A percentile compares a stretch with the other conserved stretches of the same genome.
phyloP scores from a whole-genome alignment of 331 rosid species.

The Rhamnella rubrinervis region DNA sequence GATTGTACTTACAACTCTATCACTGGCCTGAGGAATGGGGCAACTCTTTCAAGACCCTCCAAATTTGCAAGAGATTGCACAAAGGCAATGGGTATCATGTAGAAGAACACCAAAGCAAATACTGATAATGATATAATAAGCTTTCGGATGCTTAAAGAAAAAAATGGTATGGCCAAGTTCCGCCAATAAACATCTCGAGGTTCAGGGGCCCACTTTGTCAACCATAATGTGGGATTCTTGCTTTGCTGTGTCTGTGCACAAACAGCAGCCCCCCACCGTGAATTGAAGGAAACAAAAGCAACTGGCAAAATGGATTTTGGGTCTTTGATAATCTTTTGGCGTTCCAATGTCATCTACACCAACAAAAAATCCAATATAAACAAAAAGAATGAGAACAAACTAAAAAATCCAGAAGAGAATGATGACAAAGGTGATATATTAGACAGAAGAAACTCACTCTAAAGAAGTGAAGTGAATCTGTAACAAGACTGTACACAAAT shows the following conservation, averaged over 20 bases:
- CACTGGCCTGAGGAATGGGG: constrained; percentile 92
- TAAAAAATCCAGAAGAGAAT: not conserved
- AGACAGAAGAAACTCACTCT: too few relatives aligned
- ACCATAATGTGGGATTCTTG: constrained; percentile 90
- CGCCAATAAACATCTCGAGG: constrained; percentile 86
- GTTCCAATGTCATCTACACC: constrained; percentile 72
- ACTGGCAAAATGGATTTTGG: constrained; percentile 77
- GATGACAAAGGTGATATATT: too few relatives aligned
- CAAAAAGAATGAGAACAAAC: constrained; percentile 12
- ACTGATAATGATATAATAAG: constrained; percentile 61
- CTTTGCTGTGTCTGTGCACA: constrained; percentile 98
- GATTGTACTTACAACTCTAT: constrained; percentile 79
- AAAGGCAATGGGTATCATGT: constrained; percentile 97
- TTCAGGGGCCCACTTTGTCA: constrained; percentile 98
- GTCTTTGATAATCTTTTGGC: constrained; percentile 77
- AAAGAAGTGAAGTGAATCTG: too few relatives aligned
- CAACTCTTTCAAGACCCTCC: constrained; percentile 98
- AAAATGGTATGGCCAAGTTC: constrained; percentile 88
- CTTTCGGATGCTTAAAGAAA: constrained; percentile 78
- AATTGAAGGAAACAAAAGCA: constrained; percentile 81
- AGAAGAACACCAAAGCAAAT: constrained; percentile 94
- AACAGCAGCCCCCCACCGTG: constrained; percentile 96
- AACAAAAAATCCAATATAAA: constrained; percentile 12
- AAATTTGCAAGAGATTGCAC: constrained; percentile 98
- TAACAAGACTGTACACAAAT: too few relatives aligned